phyloP scores from a whole-genome alignment of 345 rosid genomes.

The Hibiscus tridactylites region DNA sequence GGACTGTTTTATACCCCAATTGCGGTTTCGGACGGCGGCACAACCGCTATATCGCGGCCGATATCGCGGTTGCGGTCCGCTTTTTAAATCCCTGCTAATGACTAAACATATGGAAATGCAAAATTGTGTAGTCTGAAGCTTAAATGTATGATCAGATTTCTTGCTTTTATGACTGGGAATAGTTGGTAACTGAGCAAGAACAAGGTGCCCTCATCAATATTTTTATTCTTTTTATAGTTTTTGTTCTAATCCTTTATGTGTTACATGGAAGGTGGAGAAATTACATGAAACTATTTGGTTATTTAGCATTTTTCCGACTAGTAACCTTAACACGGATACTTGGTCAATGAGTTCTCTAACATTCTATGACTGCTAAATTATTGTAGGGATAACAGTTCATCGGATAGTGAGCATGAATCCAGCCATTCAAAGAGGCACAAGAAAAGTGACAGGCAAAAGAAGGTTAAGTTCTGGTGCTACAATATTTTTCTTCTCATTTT shows the following conservation, averaged over 20 bases:
- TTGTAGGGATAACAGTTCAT: slow-evolving; percentile 33
- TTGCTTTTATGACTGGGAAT: not conserved
- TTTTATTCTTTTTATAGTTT: not conserved
- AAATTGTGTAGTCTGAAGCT: not conserved
- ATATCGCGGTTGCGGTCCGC: no score
- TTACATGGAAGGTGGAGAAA: not conserved
- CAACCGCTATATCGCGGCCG: no score
- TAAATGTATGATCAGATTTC: not conserved
- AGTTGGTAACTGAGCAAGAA: not conserved
- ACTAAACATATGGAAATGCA: not conserved
- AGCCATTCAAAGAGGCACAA: slow-evolving; percentile 55
- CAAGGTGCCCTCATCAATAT: not conserved
- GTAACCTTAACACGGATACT: not conserved
- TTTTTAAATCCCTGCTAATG: no score
- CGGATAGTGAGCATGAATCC: slow-evolving; percentile 66
- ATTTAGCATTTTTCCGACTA: not conserved
- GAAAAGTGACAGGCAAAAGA: slow-evolving; percentile 64
- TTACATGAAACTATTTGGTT: not conserved
- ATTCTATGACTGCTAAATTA: slow-evolving; percentile 3
- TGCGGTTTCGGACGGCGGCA: no score
- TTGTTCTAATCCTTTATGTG: not conserved
- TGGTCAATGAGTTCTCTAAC: slow-evolving; percentile 4
- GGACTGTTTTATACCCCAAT: no score
- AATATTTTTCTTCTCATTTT: not conserved
- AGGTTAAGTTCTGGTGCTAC: slow-evolving; percentile 35